A percentile compares a stretch with the other conserved stretches of the same genome.
Evolutionary conservation across 306 rosid species (phyloP).

Genomic region (Astragalus membranaceus): DNA sequence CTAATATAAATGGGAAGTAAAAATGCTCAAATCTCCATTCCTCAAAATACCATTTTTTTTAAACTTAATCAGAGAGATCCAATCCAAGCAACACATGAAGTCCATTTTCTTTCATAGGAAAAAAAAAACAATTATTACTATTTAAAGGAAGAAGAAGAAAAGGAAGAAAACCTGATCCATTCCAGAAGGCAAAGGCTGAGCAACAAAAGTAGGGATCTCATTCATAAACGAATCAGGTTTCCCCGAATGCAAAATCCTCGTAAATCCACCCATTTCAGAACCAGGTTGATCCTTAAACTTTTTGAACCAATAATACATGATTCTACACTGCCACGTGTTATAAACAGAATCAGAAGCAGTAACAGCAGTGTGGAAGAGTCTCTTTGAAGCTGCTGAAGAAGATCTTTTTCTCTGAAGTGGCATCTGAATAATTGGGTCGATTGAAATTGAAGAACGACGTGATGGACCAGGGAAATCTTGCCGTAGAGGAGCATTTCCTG

Average conservation of each 20-base stretch:
- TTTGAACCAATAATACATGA: conserved; percentile 93
- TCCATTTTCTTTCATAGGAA: background rate
- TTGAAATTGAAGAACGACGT: conserved; percentile 25
- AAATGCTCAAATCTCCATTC: background rate
- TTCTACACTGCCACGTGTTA: conserved; percentile 94
- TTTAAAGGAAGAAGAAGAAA: background rate
- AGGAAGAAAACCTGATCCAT: conserved; percentile 65
- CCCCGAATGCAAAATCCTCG: conserved; percentile 89
- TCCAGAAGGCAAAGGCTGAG: conserved; percentile 93
- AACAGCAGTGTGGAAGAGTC: conserved; percentile 89
- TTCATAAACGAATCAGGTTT: conserved; percentile 69
- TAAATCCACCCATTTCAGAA: conserved; percentile 96
- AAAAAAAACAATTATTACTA: background rate
- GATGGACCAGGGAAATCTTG: conserved; percentile 93
- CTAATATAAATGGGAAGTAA: background rate
- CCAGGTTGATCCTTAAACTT: conserved; percentile 35
- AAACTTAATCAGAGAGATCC: background rate
- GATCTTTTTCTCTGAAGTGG: conserved; percentile 39
- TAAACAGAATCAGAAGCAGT: conserved; percentile 90
- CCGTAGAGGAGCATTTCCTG: conserved; percentile 71
- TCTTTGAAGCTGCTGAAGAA: conserved; percentile 8
- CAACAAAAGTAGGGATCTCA: conserved; percentile 97
- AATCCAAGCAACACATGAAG: background rate
- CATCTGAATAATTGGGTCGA: conserved; percentile 91
- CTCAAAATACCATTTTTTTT: background rate